Evolutionary conservation across 2,329 filamentous ascomycete genomes (phyloP).

Genomic region (Colletotrichum australisinense): DNA sequence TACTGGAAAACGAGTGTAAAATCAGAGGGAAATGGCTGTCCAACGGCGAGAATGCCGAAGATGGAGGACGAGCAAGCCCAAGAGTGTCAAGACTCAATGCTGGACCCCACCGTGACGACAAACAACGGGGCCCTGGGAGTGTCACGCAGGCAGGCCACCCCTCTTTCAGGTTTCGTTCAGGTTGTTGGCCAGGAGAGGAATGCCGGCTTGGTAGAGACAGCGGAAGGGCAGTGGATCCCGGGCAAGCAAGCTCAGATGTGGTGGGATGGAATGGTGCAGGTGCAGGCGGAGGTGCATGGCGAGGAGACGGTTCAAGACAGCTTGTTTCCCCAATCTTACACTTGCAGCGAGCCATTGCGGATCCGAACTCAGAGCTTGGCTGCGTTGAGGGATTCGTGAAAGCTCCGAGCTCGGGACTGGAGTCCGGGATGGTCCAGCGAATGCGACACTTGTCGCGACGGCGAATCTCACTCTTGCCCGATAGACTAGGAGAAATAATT

Average conservation of each 20-base stretch:
- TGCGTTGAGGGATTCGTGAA: neutral
- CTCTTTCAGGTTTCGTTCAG: slow-evolving; percentile 19
- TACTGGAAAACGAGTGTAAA: neutral
- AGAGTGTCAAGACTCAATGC: neutral
- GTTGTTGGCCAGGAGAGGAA: slow-evolving; percentile 1
- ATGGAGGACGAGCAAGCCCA: neutral
- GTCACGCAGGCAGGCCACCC: slow-evolving; percentile 10
- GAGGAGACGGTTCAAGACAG: slow-evolving; percentile 1
- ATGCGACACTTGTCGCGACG: neutral
- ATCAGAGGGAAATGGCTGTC: neutral
- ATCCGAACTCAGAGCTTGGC: neutral
- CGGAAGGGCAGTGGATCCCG: slow-evolving; percentile 14
- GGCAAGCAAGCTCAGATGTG: slow-evolving; percentile 9
- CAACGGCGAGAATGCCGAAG: neutral
- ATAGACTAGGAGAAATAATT: neutral
- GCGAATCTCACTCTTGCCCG: neutral
- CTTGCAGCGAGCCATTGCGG: slow-evolving; percentile 1
- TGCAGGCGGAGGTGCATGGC: neutral
- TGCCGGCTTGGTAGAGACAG: slow-evolving; percentile 2
- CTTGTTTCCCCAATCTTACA: neutral
- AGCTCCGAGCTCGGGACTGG: neutral
- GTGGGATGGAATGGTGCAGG: slow-evolving; percentile 4
- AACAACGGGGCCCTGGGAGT: slow-evolving; percentile 19
- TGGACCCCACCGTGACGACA: slow-evolving; percentile 12
- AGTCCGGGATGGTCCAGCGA: neutral